These are phyloP conservation scores for Kodamaea kakaduensis DNA, from an alignment of 805 yeast genomes.

Conservation along the genomic window DNA sequence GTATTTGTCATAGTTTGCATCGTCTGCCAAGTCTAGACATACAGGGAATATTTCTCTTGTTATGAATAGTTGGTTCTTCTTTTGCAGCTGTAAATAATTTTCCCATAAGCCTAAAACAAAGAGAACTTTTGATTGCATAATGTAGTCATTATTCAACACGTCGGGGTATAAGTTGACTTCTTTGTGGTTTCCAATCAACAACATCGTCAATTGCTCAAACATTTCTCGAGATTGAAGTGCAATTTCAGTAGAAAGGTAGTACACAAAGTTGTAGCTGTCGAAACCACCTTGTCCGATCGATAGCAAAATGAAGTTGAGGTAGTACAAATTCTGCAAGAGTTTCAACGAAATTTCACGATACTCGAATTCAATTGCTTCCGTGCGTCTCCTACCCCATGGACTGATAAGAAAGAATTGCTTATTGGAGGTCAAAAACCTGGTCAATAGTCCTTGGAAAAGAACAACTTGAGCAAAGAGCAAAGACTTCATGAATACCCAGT, in stretches of 20 bases:
- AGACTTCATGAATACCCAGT: constrained; percentile 39
- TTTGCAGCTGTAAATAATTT: constrained; percentile 33
- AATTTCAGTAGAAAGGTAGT: constrained; percentile 46
- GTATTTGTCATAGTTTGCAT: constrained; percentile 17
- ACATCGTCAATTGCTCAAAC: constrained; percentile 21
- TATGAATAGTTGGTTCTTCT: constrained; percentile 17
- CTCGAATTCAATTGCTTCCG: constrained; percentile 18
- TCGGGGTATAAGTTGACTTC: constrained; percentile 30
- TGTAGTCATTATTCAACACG: constrained; percentile 23
- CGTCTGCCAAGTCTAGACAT: constrained; percentile 29
- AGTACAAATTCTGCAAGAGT: constrained; percentile 39
- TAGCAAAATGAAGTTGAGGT: constrained; percentile 45
- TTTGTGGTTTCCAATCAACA: constrained; percentile 30
- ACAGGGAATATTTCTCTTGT: constrained; percentile 24
- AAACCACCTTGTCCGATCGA: constrained; percentile 63
- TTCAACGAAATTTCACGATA: constrained; percentile 25
- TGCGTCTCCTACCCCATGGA: constrained; percentile 10
- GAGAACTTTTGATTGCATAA: constrained; percentile 37
- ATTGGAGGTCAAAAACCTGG: constrained; percentile 30
- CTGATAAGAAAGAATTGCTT: constrained; percentile 11
- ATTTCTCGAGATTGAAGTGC: constrained; percentile 15
- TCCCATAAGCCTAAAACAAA: constrained; percentile 49
- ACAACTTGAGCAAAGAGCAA: constrained; percentile 46
- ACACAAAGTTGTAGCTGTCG: constrained; percentile 58
- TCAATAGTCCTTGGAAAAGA: constrained; percentile 47